These are phyloP conservation scores for Sechiopsis laciniata DNA, from an alignment of 306 rosid genomes.

Conservation along the genomic window DNA sequence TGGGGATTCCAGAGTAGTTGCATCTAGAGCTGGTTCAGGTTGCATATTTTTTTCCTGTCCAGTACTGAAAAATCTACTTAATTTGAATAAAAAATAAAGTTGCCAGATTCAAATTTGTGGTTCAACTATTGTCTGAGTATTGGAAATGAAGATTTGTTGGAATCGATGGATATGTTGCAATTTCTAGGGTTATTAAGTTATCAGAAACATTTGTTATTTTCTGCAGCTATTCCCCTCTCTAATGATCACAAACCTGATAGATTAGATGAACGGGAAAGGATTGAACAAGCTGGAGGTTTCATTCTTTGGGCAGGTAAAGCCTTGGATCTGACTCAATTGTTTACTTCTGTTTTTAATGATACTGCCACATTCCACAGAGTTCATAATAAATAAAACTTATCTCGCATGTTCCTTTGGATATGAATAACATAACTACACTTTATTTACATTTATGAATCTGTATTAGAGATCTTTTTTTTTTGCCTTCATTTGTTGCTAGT, in stretches of 20 bases:
- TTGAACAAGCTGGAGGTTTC: conserved; percentile 87
- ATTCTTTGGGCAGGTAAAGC: conserved; percentile 75
- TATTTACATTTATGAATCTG: background rate
- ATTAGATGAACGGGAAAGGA: conserved; percentile 75
- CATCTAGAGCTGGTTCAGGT: conserved; percentile 85
- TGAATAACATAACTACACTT: background rate
- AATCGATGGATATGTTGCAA: background rate
- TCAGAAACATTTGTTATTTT: conserved; percentile 11
- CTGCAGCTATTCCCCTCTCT: conserved; percentile 70
- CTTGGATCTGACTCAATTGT: conserved; percentile 3
- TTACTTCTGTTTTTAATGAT: conserved; percentile 2
- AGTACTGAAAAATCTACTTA: background rate
- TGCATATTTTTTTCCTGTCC: conserved; percentile 30
- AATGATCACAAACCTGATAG: conserved; percentile 87
- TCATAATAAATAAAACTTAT: background rate
- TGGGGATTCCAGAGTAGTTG: conserved; percentile 93
- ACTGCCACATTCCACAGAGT: background rate
- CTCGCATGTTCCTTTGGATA: background rate
- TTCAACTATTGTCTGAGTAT: background rate
- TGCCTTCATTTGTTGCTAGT: background rate
- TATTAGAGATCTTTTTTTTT: background rate
- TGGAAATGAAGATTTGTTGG: background rate
- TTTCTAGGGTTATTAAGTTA: conserved; percentile 18
- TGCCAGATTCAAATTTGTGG: background rate
- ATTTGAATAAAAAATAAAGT: background rate